Percentiles rank a stretch among this genome's conserved stretches.
These are phyloP conservation scores for Barbatosphaeria neglecta DNA, from an alignment of 495 filamentous ascomycete genomes.

Conservation along the genomic window DNA sequence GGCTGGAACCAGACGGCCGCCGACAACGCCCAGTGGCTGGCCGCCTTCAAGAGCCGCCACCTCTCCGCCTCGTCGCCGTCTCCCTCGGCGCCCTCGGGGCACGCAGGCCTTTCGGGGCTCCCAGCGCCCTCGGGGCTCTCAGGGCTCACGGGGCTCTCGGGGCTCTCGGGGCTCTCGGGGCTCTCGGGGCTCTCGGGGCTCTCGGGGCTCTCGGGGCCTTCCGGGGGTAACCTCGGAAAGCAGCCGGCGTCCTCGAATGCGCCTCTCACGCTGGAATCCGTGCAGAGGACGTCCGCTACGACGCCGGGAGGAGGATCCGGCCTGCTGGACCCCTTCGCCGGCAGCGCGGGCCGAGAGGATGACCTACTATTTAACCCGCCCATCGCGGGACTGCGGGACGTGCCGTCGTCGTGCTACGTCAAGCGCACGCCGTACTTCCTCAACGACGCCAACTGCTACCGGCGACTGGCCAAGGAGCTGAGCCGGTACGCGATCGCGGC, in stretches of 20 bases:
- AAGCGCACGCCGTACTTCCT: constrained; percentile 26
- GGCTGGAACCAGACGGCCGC: constrained; percentile 63
- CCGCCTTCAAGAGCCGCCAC: constrained; percentile 30
- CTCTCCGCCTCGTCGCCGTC: background rate
- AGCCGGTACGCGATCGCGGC: constrained; percentile 32
- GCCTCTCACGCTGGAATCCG: background rate
- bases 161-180: too few relatives aligned
- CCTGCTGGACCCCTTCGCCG: too few relatives aligned
- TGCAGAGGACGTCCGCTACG: background rate
- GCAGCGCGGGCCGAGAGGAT: too few relatives aligned
- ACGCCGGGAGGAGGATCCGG: background rate
- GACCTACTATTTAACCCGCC: background rate
- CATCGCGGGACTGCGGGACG: too few relatives aligned
- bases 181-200: too few relatives aligned
- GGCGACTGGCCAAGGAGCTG: constrained; percentile 34
- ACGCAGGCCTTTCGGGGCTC: too few relatives aligned
- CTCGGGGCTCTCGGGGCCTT: too few relatives aligned
- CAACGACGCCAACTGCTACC: constrained; percentile 45
- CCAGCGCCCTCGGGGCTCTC: too few relatives aligned
- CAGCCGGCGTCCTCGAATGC: background rate
- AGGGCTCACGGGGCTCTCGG: too few relatives aligned
- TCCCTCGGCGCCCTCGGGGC: background rate
- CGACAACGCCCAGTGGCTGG: constrained; percentile 52
- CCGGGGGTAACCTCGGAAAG: too few relatives aligned
- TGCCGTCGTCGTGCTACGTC: background rate